Base-by-base conservation (phyloP, 1,139 yeast genomes). In the Taiozyma sp. region DNA sequence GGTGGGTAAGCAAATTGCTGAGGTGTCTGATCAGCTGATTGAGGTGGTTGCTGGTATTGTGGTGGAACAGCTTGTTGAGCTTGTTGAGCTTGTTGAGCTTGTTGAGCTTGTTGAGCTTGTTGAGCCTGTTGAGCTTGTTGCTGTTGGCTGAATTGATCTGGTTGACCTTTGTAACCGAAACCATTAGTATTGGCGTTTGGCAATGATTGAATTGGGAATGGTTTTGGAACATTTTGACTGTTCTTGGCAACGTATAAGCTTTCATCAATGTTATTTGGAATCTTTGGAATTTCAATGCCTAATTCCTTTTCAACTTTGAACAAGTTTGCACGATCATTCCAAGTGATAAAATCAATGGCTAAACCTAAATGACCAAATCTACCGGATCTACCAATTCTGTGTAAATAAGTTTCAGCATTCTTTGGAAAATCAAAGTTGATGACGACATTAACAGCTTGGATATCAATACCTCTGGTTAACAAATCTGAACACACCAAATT, bases 371-470 rank as follows among this genome's bases (percentile, higher is more conserved):
- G 99, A 61, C 99, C 99, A 68, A 91, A 93, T 78, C 99, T 87
- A 62, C 99, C 99, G 4, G 97, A 91, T 77, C 99, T 92, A 78
- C 99, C 98, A 65, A 93, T 95, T 80, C 99, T 88, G 73, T 93
- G 99, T 63, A 93, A 80, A 70, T 93, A 93, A 44, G 98, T 93
- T 72, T 93, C 99, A 12, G 98, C 97, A 53, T 89, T 91, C 71
- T 93, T 93, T 56, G 99, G 99, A 84, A 93, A 93, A 72, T 93
- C 99, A 70, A 93, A 95, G 73, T 93, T 93, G 65, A 93, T 89
- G 51, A 93, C 99, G 47, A 93, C 99, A 66, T 95, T 95, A 58
- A 93, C 99, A 13, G 98, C 98, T 72, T 95, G 99, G 63, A 93
- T 93, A 78, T 93, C 99, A 64, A 93, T 93, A 82, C 99, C 99